phyloP scores from a whole-genome alignment of 2,329 filamentous ascomycete genomes.

The Aspergillus vadensis region DNA sequence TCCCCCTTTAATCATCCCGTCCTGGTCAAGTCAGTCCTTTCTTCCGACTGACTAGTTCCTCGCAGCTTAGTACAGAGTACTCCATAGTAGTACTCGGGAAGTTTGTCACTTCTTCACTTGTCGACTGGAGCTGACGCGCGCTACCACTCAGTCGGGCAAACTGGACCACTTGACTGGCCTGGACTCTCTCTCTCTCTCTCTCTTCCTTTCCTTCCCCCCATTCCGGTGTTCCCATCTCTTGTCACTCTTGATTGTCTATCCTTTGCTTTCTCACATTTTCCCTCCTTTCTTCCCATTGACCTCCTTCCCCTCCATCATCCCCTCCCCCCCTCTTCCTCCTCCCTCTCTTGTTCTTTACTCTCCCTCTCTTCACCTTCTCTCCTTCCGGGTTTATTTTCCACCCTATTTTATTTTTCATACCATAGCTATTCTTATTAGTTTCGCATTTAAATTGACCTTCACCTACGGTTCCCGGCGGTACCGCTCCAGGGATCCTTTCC shows the following conservation, averaged over 20 bases:
- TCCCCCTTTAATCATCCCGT: not conserved
- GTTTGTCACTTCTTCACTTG: not conserved
- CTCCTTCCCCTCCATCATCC: not conserved
- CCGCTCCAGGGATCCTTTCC: conserved; percentile 2
- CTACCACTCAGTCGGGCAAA: conserved; percentile 4
- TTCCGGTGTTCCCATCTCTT: not conserved
- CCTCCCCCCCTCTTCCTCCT: not conserved
- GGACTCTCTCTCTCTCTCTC: not conserved
- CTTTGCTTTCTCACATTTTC: not conserved
- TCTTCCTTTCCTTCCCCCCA: not conserved
- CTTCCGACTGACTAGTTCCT: too few relatives aligned
- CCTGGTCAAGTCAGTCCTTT: not conserved
- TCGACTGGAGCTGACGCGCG: conserved; percentile 10
- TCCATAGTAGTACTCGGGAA: not conserved
- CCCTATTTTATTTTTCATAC: not conserved
- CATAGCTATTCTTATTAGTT: not conserved
- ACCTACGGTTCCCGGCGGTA: not conserved
- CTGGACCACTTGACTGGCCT: conserved; percentile 11
- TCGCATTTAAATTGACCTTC: not conserved
- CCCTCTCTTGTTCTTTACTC: conserved; percentile 3
- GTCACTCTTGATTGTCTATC: not conserved
- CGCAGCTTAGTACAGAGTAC: not conserved
- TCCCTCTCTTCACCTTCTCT: not conserved
- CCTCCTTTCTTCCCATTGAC: not conserved
- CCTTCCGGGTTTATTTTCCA: not conserved